Evolutionary conservation across 352 stramenopile genomes (phyloP).

Genomic region (Pythium biforme): DNA sequence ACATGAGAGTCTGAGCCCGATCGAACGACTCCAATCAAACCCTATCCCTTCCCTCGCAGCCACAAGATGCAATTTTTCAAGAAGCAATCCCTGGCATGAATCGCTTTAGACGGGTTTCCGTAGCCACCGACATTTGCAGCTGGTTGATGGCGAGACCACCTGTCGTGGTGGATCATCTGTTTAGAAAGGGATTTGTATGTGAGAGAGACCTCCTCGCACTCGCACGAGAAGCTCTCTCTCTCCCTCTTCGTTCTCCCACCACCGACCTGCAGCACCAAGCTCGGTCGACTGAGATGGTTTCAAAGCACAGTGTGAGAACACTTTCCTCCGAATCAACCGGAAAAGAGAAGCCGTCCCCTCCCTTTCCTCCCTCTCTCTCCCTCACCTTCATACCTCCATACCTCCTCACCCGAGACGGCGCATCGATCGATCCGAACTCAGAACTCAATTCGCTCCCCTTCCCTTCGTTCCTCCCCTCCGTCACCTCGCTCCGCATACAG

Average conservation of each 20-base stretch:
- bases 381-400: neutral
- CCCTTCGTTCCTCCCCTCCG: neutral
- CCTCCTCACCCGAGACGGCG: neutral
- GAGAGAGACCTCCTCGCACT: slow-evolving; percentile 9
- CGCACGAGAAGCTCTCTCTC: slow-evolving; percentile 8
- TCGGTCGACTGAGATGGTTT: slow-evolving; percentile 7
- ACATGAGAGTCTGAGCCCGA: slow-evolving; percentile 1
- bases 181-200: slow-evolving; percentile 12
- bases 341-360: neutral
- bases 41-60: slow-evolving; percentile 1
- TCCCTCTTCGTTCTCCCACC: slow-evolving; percentile 6
- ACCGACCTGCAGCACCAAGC: too few relatives aligned
- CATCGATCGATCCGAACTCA: neutral
- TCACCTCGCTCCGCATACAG: neutral
- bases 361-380: neutral
- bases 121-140: neutral
- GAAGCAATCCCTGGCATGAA: neutral
- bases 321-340: neutral
- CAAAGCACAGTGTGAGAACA: too few relatives aligned
- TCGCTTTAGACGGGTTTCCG: slow-evolving; percentile 8
- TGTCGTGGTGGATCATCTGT: neutral
- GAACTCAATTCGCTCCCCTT: neutral
- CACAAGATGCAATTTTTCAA: slow-evolving; percentile 13
- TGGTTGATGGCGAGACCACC: slow-evolving; percentile 5
- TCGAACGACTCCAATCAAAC: neutral